These are phyloP conservation scores for Polysphondylium violaceum DNA, from an alignment of 78 protist species.

Conservation along the genomic window DNA sequence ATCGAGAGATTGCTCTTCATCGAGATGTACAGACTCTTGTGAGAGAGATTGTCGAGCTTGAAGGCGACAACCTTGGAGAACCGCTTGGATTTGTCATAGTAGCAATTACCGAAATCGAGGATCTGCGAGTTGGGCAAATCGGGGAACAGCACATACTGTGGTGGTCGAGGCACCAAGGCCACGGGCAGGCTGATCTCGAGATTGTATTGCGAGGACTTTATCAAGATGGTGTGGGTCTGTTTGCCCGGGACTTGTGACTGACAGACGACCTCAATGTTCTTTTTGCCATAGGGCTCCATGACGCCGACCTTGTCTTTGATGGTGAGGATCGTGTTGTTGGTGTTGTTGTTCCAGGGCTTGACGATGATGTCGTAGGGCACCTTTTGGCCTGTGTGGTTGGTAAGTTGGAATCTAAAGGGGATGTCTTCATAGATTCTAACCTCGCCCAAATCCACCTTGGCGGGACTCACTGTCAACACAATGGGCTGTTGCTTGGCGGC, in stretches of 20 bases:
- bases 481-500: conserved; percentile 19
- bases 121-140: conserved; percentile 44
- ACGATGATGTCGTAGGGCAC: conserved; percentile 26
- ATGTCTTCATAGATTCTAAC: conserved; percentile 69
- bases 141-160: conserved; percentile 70
- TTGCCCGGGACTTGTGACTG: conserved; percentile 72
- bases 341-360: not conserved
- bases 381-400: conserved; percentile 48
- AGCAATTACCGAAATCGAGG: conserved; percentile 70
- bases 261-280: conserved; percentile 44
- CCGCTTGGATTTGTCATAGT: conserved; percentile 63
- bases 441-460: conserved; percentile 68
- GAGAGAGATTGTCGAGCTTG: conserved; percentile 51
- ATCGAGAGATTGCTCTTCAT: conserved; percentile 64
- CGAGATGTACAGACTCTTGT: conserved; percentile 65
- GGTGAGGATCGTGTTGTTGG: not conserved
- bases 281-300: conserved; percentile 61
- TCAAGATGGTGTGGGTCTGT: conserved; percentile 33
- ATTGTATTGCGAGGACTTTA: not conserved
- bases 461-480: conserved; percentile 22
- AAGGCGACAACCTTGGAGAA: conserved; percentile 48
- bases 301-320: conserved; percentile 46
- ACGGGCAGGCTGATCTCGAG: conserved; percentile 7
- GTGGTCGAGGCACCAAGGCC: conserved; percentile 56
- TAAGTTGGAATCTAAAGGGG: conserved; percentile 37